Evolutionary conservation across 202 grass and related monocot species (phyloP).

Genomic region (Zizania palustris): DNA sequence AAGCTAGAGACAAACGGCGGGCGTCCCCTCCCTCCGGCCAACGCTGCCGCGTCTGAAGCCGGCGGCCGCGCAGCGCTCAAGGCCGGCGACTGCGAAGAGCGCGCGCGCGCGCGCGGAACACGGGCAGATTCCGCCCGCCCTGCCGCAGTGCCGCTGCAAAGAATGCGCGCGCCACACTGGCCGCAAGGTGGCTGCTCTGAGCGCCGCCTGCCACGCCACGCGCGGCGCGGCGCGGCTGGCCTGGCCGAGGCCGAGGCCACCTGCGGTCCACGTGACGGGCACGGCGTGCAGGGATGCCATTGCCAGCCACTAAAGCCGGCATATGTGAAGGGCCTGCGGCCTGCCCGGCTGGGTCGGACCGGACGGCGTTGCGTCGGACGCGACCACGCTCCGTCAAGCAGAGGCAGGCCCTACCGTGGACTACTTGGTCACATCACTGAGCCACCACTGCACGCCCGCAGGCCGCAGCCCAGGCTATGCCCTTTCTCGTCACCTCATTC

Average conservation of each 20-base stretch:
- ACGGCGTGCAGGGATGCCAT: not conserved
- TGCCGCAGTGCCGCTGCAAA: not conserved
- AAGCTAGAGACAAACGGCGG: not conserved
- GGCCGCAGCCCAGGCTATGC: not conserved
- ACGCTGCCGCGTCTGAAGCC: constrained; percentile 14
- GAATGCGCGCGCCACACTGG: not conserved
- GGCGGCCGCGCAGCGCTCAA: constrained; percentile 9
- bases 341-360: not conserved
- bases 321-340: constrained; percentile 21
- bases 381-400: not conserved
- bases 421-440: constrained; percentile 23
- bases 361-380: not conserved
- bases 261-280: constrained; percentile 31
- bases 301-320: not conserved
- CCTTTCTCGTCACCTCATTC: constrained; percentile 13
- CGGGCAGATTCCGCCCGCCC: not conserved
- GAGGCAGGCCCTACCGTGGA: constrained; percentile 11
- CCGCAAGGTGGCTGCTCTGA: not conserved
- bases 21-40: not conserved
- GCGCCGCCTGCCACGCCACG: constrained; percentile 5
- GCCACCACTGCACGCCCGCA: not conserved
- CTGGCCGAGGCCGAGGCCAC: constrained; percentile 10
- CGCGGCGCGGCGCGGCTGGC: not conserved
- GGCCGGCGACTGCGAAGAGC: too few species aligned
- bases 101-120: not conserved